phyloP scores from a whole-genome alignment of 192 early-diverging fungal species.

The Coemansia sp. region DNA sequence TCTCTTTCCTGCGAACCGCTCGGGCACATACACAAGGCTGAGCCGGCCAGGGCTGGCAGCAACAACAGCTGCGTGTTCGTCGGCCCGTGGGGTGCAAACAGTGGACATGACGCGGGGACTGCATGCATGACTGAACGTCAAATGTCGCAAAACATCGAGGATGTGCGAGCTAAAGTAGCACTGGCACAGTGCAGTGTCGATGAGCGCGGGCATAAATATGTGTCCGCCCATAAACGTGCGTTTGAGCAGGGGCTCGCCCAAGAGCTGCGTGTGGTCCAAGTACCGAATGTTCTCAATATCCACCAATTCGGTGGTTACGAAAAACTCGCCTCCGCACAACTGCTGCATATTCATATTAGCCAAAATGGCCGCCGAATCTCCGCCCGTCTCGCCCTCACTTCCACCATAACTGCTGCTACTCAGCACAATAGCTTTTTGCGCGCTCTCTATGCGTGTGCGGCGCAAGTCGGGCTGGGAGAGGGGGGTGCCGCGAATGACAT shows the following conservation, averaged over 20 bases:
- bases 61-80: constrained; percentile 14
- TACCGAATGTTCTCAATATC: constrained; percentile 44
- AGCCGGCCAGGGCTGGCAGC: constrained; percentile 16
- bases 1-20: constrained; percentile 28
- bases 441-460: constrained; percentile 36
- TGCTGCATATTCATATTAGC: constrained; percentile 53
- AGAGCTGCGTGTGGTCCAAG: constrained; percentile 48
- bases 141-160: constrained; percentile 40
- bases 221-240: constrained; percentile 54
- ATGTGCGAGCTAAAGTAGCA: constrained; percentile 56
- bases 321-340: constrained; percentile 32
- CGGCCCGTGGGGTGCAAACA: constrained; percentile 6
- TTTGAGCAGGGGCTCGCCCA: constrained; percentile 45
- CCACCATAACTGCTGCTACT: constrained; percentile 17
- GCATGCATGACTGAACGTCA: constrained; percentile 37
- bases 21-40: constrained; percentile 31
- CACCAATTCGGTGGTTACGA: constrained; percentile 45
- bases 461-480: constrained; percentile 36
- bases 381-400: neutral
- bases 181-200: constrained; percentile 50
- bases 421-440: constrained; percentile 46
- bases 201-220: constrained; percentile 47
- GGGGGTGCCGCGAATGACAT: constrained; percentile 48
- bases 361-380: constrained; percentile 46
- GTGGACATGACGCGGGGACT: neutral